phyloP scores from a whole-genome alignment of 805 yeast genomes.

The Hanseniaspora clermontiae region DNA sequence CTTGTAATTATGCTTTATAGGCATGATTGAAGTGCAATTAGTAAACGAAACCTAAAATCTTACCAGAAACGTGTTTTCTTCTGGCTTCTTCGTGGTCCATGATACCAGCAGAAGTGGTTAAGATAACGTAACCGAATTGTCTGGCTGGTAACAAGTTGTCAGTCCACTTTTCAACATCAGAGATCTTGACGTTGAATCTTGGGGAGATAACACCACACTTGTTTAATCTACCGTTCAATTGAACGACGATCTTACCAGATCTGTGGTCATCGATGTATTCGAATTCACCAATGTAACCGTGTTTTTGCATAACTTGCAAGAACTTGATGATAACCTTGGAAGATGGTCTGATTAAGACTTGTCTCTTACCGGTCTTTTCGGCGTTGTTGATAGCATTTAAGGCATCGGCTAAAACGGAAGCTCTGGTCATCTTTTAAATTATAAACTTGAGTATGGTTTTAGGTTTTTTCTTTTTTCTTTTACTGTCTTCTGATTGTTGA shows the following conservation, averaged over 20 bases:
- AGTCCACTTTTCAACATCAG: conserved; percentile 96
- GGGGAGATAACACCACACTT: conserved; percentile 98
- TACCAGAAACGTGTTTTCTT: conserved; percentile 99
- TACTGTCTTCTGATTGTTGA: no score
- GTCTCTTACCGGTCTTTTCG: conserved; percentile 98
- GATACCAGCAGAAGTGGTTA: conserved; percentile 98
- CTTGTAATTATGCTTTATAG: neutral
- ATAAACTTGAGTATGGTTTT: conserved; percentile 12
- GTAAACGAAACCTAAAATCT: conserved; percentile 96
- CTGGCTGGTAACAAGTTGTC: conserved; percentile 97
- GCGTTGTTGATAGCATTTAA: conserved; percentile 97
- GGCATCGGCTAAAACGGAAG: conserved; percentile 97
- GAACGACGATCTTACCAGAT: conserved; percentile 93
- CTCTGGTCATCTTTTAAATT: conserved; percentile 69
- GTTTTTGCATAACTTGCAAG: conserved; percentile 93
- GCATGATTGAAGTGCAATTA: conserved; percentile 28
- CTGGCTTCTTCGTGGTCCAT: conserved; percentile 99
- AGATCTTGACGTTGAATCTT: conserved; percentile 93
- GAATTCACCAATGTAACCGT: conserved; percentile 97
- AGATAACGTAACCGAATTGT: conserved; percentile 95
- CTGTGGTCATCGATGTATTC: conserved; percentile 98
- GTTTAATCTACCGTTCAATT: conserved; percentile 95
- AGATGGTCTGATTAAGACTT: conserved; percentile 94
- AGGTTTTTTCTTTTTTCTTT: neutral
- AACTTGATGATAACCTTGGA: conserved; percentile 97